Base-by-base conservation (phyloP, 768 basidiomycete species). In the Lentinula sp. region DNA sequence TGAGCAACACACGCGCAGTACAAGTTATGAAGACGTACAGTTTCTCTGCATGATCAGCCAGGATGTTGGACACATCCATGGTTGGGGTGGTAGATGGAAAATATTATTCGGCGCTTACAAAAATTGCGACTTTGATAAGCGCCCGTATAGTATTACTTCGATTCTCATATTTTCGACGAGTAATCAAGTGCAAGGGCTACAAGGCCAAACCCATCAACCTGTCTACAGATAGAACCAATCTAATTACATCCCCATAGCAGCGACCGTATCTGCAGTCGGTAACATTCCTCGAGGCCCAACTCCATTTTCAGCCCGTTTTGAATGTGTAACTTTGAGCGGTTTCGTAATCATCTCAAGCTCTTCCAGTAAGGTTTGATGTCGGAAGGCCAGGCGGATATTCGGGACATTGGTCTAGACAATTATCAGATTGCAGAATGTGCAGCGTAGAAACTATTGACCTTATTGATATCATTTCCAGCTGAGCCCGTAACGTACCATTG, bases 381-480 rank as follows among this genome's bases (percentile, higher is more conserved):
- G 81, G 72, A 91, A 98, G n/a, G 85, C 85, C 42, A 98, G 79
- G 33, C 97, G 85, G 61, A 87, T 87, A 67, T 97, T 85, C 1
- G 97, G 97, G 5, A 99, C 95, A 66, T 99, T 98, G n/a, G 97
- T 98, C 93, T 95, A 60, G 6, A 61, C 16, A 28, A 28, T 28
- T 28, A 28, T 28, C 28, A 28, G 28, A 28, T 2, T 28, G 1
- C 28, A 28, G 3, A 28, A 2, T 28, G 28, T 28, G 28, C 28
- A 28, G 12, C 20, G 20, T 28, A 57, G 37, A 4, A 6, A 66
- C 75, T 12, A 46, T 28, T 28, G 28, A 90, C 94, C 85, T 97
- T 98, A 72, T 97, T 80, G 61, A 98, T 98, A 67, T 96, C 93
- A 71, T 99, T 99, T 3, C 97, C 97, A 6, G 86, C 86, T 0